phyloP scores from a whole-genome alignment of 1,284 basidiomycete genomes.

The Gomphus sp. region DNA sequence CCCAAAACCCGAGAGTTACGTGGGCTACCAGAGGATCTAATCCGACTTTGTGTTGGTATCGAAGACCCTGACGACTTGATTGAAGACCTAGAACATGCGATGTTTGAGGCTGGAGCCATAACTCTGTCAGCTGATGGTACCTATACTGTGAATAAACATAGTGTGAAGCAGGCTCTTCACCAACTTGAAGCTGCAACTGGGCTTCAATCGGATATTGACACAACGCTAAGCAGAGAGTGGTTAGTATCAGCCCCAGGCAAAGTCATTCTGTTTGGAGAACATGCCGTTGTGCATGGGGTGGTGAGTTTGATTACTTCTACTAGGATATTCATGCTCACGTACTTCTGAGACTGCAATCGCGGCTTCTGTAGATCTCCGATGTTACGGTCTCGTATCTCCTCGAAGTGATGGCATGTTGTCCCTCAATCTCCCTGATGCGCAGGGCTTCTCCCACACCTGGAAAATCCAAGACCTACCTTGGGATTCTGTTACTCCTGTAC shows the following conservation, averaged over 20 bases:
- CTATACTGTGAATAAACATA: constrained; percentile 9
- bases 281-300: constrained; percentile 97
- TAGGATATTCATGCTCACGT: neutral
- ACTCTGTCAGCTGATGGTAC: constrained; percentile 31
- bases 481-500: constrained; percentile 54
- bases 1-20: constrained; percentile 87
- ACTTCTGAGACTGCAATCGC: constrained; percentile 79
- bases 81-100: constrained; percentile 90
- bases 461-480: constrained; percentile 78
- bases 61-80: constrained; percentile 91
- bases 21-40: constrained; percentile 94
- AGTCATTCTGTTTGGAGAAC: constrained; percentile 97
- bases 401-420: constrained; percentile 69
- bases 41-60: constrained; percentile 97
- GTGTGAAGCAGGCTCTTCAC: constrained; percentile 4
- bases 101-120: constrained; percentile 89
- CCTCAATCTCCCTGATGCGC: constrained; percentile 77
- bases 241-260: constrained; percentile 95
- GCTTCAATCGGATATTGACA: constrained; percentile 13
- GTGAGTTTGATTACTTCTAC: constrained; percentile 40
- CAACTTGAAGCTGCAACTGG: neutral
- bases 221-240: constrained; percentile 51
- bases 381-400: constrained; percentile 80
- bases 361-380: constrained; percentile 90
- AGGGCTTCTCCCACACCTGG: constrained; percentile 76